Base-by-base conservation (phyloP, 371 early-diverging fungal species). In the Nematocida minor region DNA sequence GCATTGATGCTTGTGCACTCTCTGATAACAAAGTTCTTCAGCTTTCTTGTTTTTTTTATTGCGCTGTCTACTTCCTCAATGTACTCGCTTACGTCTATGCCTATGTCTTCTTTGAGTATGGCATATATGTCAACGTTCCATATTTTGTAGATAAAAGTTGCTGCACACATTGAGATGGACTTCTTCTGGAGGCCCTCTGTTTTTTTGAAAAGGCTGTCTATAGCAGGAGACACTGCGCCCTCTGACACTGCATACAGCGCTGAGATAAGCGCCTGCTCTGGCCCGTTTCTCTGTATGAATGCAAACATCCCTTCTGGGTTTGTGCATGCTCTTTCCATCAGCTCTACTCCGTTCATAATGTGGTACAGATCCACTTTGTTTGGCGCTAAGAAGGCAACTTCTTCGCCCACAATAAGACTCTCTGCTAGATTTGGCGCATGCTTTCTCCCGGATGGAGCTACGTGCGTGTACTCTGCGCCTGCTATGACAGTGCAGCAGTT, bases 291-390 rank as follows among this genome's bases (percentile, higher is more conserved):
- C 57, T 74, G 77, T 49, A 31, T 40, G 36, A 53, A 74, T 18
- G 66, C 47, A 38, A 62, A 63, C 38, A 74, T 51, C n/a, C 54
- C 77, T 3, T 74, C 77, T 32, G 77, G 77, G 47, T 60, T 41
- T n/a, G 77, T 74, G 25, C 31, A 31, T 27, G 77, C 63, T 48
- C 77, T 31, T 41, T 74, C 64, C 49, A 74, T 54, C 14, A 54
- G 29, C 54, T 74, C 77, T 4, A 64, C 48, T 2, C 77, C 77
- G 25, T 74, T 60, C 77, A 74, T 62, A 27, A 74, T 64, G 49
- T 74, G 77, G 53, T 63, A 74, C 16, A 41, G 53, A 31, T 74
- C 77, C 29, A 74, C 22, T 25, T 31, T 29, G 9, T 44, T 46
- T 4, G 9, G 53, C 16, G 47, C 49, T 2, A 74, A 32, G 31